phyloP scores from a whole-genome alignment of 306 rosid genomes.

The Lotus japonicus region DNA sequence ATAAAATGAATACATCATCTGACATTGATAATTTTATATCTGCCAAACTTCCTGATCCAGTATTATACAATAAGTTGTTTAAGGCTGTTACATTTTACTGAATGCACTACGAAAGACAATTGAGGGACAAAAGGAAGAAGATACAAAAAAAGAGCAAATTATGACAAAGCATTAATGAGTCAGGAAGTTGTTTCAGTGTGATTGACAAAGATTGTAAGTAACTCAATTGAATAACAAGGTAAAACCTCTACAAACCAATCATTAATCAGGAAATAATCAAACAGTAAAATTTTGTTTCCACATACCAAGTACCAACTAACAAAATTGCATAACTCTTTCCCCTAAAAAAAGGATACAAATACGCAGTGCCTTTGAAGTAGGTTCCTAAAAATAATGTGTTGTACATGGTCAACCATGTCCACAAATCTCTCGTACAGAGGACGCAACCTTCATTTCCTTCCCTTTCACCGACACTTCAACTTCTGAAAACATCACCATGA shows the following conservation, averaged over 20 bases:
- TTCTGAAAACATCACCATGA: no score
- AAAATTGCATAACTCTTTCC: no score
- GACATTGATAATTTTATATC: background rate
- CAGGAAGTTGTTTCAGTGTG: background rate
- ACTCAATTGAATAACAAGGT: background rate
- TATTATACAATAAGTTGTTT: no score
- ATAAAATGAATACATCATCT: background rate
- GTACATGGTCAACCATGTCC: no score
- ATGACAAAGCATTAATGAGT: background rate
- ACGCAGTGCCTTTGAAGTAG: no score
- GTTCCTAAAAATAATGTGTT: no score
- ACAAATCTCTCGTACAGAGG: no score
- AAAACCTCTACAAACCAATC: slow-evolving; percentile 2
- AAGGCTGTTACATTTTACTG: background rate
- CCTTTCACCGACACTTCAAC: no score
- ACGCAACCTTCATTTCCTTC: no score
- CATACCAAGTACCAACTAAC: background rate
- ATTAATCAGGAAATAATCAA: background rate
- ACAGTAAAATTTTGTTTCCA: background rate
- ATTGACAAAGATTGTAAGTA: background rate
- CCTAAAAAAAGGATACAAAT: no score
- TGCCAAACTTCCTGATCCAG: background rate
- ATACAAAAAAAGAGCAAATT: background rate
- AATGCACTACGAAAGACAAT: background rate
- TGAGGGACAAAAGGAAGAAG: background rate